These are phyloP conservation scores for Bauhinia variegata DNA, from an alignment of 306 rosid genomes.

Conservation along the genomic window DNA sequence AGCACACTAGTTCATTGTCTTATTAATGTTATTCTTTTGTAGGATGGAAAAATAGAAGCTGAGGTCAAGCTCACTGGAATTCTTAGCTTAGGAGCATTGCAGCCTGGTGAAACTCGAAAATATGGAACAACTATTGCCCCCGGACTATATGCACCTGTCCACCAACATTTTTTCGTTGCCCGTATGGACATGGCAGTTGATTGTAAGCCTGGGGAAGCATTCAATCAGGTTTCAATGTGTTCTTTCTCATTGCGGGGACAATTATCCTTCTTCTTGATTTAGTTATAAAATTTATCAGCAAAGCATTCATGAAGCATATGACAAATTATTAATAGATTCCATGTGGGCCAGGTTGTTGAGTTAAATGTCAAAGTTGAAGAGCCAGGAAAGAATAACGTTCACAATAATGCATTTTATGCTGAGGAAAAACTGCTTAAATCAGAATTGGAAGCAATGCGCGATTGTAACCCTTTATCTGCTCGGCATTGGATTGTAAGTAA, in stretches of 20 bases:
- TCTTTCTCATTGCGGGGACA: not conserved
- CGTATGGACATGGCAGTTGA: constrained; percentile 91
- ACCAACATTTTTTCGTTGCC: constrained; percentile 84
- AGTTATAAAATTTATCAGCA: not conserved
- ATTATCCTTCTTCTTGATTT: not conserved
- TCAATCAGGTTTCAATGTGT: constrained; percentile 62
- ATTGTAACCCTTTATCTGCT: constrained; percentile 73
- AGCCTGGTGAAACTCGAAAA: constrained; percentile 78
- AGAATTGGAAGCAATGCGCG: constrained; percentile 77
- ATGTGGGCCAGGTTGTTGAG: constrained; percentile 61
- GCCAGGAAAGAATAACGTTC: constrained; percentile 74
- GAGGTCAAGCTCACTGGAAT: constrained; percentile 84
- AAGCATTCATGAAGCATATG: not conserved
- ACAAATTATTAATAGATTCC: constrained; percentile 25
- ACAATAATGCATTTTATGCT: constrained; percentile 80
- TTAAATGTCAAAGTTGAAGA: constrained; percentile 74
- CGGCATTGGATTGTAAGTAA: constrained; percentile 89
- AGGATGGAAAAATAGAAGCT: constrained; percentile 90
- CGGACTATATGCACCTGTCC: constrained; percentile 81
- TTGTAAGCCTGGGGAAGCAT: constrained; percentile 84
- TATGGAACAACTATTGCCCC: constrained; percentile 89
- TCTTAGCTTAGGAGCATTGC: constrained; percentile 81
- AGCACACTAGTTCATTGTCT: constrained; percentile 9
- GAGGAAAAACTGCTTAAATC: constrained; percentile 73
- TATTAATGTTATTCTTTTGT: constrained; percentile 21